These are phyloP conservation scores for Cicer yamashitae DNA, from an alignment of 306 rosid genomes.

Conservation along the genomic window DNA sequence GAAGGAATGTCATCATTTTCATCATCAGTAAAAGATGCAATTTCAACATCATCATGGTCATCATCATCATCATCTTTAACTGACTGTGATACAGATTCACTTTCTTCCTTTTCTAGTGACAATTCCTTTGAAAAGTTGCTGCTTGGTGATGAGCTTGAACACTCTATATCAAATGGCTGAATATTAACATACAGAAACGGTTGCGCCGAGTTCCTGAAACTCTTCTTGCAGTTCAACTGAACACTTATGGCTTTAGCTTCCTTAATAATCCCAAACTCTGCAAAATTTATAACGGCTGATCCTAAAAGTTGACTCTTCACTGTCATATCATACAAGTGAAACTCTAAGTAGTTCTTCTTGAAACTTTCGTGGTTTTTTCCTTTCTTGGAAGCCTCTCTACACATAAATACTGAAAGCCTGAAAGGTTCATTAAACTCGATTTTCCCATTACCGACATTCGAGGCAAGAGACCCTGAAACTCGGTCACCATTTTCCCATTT, in stretches of 20 bases:
- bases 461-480: slow-evolving; percentile 53
- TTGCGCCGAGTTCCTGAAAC: slow-evolving; percentile 57
- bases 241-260: slow-evolving; percentile 52
- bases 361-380: slow-evolving; percentile 52
- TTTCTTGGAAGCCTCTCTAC: slow-evolving; percentile 63
- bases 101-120: slow-evolving; percentile 58
- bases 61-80: slow-evolving; percentile 50
- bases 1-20: slow-evolving; percentile 57
- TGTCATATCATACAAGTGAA: slow-evolving; percentile 68
- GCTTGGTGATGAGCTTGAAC: slow-evolving; percentile 66
- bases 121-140: slow-evolving; percentile 60
- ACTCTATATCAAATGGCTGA: slow-evolving; percentile 62
- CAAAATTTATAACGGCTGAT: slow-evolving; percentile 67
- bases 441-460: slow-evolving; percentile 51
- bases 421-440: slow-evolving; percentile 64
- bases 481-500: slow-evolving; percentile 80
- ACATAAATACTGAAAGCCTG: slow-evolving; percentile 57
- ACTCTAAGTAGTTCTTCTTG: slow-evolving; percentile 73
- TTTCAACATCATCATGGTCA: slow-evolving; percentile 44
- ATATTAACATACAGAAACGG: slow-evolving; percentile 66
- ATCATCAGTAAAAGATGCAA: slow-evolving; percentile 77
- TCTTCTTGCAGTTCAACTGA: slow-evolving; percentile 68
- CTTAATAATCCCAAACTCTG: slow-evolving; percentile 65
- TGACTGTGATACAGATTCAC: slow-evolving; percentile 59
- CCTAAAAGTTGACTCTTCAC: slow-evolving; percentile 69